Conservation (phyloP, 75 land plant genomes). For the Selaginella moellendorffii region DNA sequence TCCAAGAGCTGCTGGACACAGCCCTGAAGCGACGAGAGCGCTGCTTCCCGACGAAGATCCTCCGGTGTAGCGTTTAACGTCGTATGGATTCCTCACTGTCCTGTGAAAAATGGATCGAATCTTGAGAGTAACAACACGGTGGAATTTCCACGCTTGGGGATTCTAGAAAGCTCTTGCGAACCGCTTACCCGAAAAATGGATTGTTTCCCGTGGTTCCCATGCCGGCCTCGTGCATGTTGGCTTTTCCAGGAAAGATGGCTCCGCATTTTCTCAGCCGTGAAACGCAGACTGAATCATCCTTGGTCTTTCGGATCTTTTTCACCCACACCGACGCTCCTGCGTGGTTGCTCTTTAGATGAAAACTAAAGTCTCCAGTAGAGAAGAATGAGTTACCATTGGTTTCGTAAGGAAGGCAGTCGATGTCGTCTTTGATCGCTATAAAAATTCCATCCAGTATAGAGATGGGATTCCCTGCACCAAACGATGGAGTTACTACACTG, state of each 20-base stretch:
- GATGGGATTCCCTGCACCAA: slow-evolving; percentile 49
- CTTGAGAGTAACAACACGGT: neutral
- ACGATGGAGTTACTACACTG: neutral
- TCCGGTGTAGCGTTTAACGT: neutral
- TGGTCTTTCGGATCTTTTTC: slow-evolving; percentile 52
- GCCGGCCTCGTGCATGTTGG: slow-evolving; percentile 94
- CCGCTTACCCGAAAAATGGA: slow-evolving; percentile 71
- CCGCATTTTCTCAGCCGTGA: slow-evolving; percentile 83
- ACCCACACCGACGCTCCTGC: slow-evolving; percentile 83
- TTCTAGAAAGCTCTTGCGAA: neutral
- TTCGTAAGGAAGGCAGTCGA: slow-evolving; percentile 68
- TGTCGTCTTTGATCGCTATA: slow-evolving; percentile 72
- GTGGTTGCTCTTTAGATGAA: no score
- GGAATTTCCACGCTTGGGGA: neutral
- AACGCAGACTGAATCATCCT: slow-evolving; percentile 76
- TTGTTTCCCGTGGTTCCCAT: slow-evolving; percentile 86
- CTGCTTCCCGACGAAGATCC: neutral
- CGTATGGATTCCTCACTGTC: slow-evolving; percentile 4
- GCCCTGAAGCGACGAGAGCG: slow-evolving; percentile 6
- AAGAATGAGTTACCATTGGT: no score
- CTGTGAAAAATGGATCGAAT: neutral
- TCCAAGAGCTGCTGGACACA: slow-evolving; percentile 7
- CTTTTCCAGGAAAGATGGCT: slow-evolving; percentile 74
- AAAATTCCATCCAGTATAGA: slow-evolving; percentile 79
- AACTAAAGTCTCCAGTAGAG: no score